Evolutionary conservation across 2,329 filamentous ascomycete genomes (phyloP).

Genomic region (Ophiobolus disseminans): DNA sequence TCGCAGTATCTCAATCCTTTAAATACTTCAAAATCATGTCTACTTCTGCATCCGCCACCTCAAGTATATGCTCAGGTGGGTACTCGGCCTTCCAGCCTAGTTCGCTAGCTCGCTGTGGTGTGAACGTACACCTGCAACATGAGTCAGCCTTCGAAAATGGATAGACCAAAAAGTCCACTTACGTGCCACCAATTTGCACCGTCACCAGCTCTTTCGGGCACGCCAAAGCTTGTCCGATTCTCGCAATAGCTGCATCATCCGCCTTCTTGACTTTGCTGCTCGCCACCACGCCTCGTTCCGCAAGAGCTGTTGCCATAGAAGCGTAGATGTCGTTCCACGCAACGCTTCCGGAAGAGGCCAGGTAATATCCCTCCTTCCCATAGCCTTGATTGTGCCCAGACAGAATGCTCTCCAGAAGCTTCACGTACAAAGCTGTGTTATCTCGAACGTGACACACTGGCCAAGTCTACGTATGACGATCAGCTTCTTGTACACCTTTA

Average conservation of each 20-base stretch:
- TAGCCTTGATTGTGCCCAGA: conserved; percentile 45
- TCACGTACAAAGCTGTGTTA: conserved; percentile 56
- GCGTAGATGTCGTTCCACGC: conserved; percentile 61
- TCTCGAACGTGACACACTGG: conserved; percentile 62
- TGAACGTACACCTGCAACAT: conserved; percentile 52
- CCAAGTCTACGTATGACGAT: conserved; percentile 51
- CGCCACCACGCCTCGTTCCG: conserved; percentile 50
- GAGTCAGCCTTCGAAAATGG: conserved; percentile 5
- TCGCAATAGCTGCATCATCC: conserved; percentile 45
- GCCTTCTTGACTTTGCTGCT: conserved; percentile 48
- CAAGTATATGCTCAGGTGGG: conserved; percentile 55
- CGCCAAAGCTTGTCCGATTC: conserved; percentile 46
- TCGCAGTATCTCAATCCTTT: neutral
- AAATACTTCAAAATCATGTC: conserved; percentile 49
- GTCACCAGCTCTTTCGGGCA: neutral
- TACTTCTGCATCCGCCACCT: conserved; percentile 56
- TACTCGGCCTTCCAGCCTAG: conserved; percentile 59
- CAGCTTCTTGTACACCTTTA: neutral
- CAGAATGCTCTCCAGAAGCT: conserved; percentile 56
- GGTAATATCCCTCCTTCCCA: conserved; percentile 59
- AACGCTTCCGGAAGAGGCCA: conserved; percentile 58
- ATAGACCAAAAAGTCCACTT: conserved; percentile 24
- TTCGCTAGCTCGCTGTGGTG: conserved; percentile 49
- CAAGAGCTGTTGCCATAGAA: conserved; percentile 54
- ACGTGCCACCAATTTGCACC: conserved; percentile 55